A percentile compares a stretch with the other conserved stretches of the same genome.
These are phyloP conservation scores for Aspergillus ostianus DNA, from an alignment of 495 filamentous ascomycete species.

Conservation along the genomic window DNA sequence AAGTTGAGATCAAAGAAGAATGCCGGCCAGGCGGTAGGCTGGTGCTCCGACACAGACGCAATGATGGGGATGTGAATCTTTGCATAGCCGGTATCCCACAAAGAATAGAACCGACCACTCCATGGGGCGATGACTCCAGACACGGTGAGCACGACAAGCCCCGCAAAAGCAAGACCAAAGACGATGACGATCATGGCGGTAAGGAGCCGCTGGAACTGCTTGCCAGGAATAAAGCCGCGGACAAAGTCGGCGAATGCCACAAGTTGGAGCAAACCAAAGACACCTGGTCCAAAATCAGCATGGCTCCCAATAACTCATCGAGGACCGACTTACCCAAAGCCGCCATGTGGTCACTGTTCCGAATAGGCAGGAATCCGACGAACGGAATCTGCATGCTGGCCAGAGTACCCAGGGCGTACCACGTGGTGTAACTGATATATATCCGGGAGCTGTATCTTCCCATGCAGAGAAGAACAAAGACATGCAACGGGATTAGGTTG, in stretches of 20 bases:
- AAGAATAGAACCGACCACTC: conserved; percentile 98
- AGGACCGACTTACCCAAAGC: conserved; percentile 67
- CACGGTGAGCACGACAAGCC: conserved; percentile 77
- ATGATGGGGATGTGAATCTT: conserved; percentile 99
- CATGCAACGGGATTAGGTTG: conserved; percentile 92
- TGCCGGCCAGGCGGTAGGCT: conserved; percentile 99
- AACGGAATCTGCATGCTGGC: conserved; percentile 99
- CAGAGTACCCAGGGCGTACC: conserved; percentile 95
- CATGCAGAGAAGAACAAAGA: conserved; percentile 95
- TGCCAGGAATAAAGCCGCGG: conserved; percentile 79
- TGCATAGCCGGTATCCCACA: conserved; percentile 98
- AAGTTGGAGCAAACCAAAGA: conserved; percentile 94
- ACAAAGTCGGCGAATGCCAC: conserved; percentile 92
- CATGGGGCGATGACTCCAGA: conserved; percentile 93
- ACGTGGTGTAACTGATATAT: conserved; percentile 95
- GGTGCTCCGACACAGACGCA: conserved; percentile 98
- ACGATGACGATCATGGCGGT: conserved; percentile 76
- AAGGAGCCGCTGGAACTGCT: conserved; percentile 87
- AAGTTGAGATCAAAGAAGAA: conserved; percentile 99
- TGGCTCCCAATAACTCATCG: not conserved
- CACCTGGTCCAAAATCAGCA: conserved; percentile 52
- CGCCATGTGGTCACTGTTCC: conserved; percentile 98
- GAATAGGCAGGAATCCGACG: conserved; percentile 93
- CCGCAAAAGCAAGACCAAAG: conserved; percentile 69
- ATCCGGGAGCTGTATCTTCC: conserved; percentile 90